A percentile compares a stretch with the other conserved stretches of the same genome.
phyloP scores from a whole-genome alignment of 306 rosid species.

The Trifolium subterraneum region DNA sequence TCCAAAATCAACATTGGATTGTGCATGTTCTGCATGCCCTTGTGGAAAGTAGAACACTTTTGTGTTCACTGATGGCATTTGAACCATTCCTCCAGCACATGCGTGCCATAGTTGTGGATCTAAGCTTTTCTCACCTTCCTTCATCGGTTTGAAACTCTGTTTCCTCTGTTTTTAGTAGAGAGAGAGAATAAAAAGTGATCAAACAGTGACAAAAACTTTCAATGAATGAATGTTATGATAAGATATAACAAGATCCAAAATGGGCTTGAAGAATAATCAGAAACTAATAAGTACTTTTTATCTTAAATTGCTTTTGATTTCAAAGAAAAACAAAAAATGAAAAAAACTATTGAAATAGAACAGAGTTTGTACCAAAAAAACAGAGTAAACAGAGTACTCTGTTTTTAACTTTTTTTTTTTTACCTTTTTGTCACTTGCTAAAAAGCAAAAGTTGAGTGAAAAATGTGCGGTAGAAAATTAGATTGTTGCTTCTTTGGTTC shows the following conservation, averaged over 20 bases:
- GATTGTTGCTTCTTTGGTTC: conserved; percentile 17
- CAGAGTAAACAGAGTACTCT: conserved; percentile 36
- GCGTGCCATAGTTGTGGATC: conserved; percentile 99
- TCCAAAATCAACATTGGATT: conserved; percentile 63
- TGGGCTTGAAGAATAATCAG: conserved; percentile 22
- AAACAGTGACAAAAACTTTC: conserved; percentile 39
- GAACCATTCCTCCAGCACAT: conserved; percentile 97
- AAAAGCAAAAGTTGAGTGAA: neutral
- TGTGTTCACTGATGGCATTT: conserved; percentile 83
- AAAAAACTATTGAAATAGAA: neutral
- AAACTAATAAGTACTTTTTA: conserved; percentile 15
- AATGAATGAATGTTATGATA: conserved; percentile 19
- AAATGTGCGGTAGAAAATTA: conserved; percentile 3
- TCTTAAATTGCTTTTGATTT: conserved; percentile 13
- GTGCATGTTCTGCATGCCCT: conserved; percentile 96
- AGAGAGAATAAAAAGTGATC: conserved; percentile 24
- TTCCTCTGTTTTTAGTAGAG: neutral
- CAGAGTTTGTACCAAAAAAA: neutral
- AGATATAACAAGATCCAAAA: conserved; percentile 37
- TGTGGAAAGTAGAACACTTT: conserved; percentile 93
- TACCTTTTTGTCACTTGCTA: conserved; percentile 37
- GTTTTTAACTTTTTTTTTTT: conserved; percentile 13
- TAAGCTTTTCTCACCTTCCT: conserved; percentile 64
- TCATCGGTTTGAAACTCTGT: conserved; percentile 50
- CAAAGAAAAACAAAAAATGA: neutral